Conservation (phyloP, 441 rosid species). For the Theobroma grandiflorum region DNA sequence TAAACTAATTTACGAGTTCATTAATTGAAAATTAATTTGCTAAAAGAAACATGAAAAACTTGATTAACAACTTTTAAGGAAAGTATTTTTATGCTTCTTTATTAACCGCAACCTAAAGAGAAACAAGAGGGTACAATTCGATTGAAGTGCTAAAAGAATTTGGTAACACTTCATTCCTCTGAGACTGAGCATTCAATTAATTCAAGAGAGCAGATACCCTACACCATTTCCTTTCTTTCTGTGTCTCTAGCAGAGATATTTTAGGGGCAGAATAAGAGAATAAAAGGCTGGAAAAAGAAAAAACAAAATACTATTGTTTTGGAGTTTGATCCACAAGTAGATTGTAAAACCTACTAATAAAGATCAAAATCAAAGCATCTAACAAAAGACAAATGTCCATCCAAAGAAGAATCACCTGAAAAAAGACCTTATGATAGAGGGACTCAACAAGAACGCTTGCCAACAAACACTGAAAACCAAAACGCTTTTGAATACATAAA, state of each 20-base stretch:
- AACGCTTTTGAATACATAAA: constrained; percentile 30
- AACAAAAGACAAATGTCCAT: not conserved
- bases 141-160: not conserved
- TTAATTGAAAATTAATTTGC: too few relatives aligned
- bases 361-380: not conserved
- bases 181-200: not conserved
- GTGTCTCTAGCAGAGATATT: not conserved
- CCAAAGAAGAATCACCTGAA: not conserved
- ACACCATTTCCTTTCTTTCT: not conserved
- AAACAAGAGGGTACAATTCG: not conserved
- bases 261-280: not conserved
- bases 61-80: too few relatives aligned
- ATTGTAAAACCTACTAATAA: not conserved
- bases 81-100: too few relatives aligned
- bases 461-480: constrained; percentile 14
- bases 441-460: constrained; percentile 18
- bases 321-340: not conserved
- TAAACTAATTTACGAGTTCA: too few relatives aligned
- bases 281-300: not conserved
- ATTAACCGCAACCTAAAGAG: too few relatives aligned
- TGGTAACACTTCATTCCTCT: not conserved
- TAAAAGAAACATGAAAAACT: too few relatives aligned
- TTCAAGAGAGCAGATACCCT: not conserved
- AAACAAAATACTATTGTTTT: not conserved
- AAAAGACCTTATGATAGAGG: not conserved